Percentiles rank a stretch among this genome's conserved stretches.
These are phyloP conservation scores for Boletus reticulatus DNA, from an alignment of 768 basidiomycete genomes.

Conservation along the genomic window DNA sequence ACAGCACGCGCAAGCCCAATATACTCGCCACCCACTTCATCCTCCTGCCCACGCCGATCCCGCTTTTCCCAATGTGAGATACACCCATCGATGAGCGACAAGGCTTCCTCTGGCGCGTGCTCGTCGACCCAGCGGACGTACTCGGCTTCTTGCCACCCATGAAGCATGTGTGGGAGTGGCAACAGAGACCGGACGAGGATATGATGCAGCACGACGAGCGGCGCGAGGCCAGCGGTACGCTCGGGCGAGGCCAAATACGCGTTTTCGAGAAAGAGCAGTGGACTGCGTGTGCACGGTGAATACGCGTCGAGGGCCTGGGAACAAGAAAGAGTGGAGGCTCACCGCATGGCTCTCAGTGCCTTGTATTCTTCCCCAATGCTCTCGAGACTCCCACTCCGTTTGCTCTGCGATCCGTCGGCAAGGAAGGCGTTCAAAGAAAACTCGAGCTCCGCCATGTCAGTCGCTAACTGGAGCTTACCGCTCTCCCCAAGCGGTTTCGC, in stretches of 20 bases:
- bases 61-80: conserved; percentile 80
- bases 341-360: conserved; percentile 85
- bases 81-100: conserved; percentile 77
- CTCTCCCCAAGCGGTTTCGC: conserved; percentile 87
- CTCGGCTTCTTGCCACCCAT: conserved; percentile 94
- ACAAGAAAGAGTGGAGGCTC: conserved; percentile 17
- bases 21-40: conserved; percentile 53
- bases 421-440: conserved; percentile 85
- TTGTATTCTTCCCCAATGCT: conserved; percentile 85
- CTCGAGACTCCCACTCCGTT: conserved; percentile 67
- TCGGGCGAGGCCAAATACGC: conserved; percentile 58
- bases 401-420: conserved; percentile 52
- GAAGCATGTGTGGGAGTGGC: conserved; percentile 82
- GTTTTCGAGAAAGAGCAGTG: conserved; percentile 87
- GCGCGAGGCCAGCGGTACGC: conserved; percentile 73
- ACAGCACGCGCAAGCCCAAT: conserved; percentile 67
- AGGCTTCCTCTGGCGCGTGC: conserved; percentile 77
- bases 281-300: conserved; percentile 43
- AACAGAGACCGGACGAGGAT: conserved; percentile 87
- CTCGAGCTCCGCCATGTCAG: conserved; percentile 96
- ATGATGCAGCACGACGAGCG: conserved; percentile 87
- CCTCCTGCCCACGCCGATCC: conserved; percentile 53
- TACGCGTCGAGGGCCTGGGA: background rate
- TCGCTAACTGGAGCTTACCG: conserved; percentile 91
- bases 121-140: conserved; percentile 97